Percentiles rank a stretch among this genome's conserved stretches.
These are phyloP conservation scores for Sanghuangporus sanghuang DNA, from an alignment of 1,284 basidiomycete species.

Conservation along the genomic window DNA sequence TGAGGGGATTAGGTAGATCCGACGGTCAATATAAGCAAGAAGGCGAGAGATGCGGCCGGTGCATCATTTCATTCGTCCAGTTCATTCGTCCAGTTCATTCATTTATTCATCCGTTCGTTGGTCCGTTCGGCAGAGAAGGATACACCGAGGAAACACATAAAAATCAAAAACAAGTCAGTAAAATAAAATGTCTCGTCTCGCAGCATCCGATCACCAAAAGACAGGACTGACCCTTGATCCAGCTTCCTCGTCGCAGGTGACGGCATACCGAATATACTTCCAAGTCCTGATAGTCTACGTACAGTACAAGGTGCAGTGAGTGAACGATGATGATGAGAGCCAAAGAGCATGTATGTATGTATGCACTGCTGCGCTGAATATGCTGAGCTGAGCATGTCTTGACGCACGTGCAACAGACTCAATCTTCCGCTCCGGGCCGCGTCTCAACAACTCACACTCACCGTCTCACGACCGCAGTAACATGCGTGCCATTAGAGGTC, in stretches of 20 bases:
- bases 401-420: neutral
- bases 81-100: no score
- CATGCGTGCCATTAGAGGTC: constrained; percentile 67
- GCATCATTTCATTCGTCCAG: neutral
- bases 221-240: constrained; percentile 9
- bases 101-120: no score
- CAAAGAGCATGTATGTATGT: neutral
- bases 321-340: neutral
- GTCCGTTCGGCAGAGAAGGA: no score
- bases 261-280: constrained; percentile 7
- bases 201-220: neutral
- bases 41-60: neutral
- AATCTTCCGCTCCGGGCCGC: neutral
- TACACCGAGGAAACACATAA: no score
- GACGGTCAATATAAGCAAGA: neutral
- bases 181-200: neutral
- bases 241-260: constrained; percentile 15
- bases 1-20: no score
- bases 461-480: neutral
- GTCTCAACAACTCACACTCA: neutral
- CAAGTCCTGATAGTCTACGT: no score
- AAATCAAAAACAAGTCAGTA: no score
- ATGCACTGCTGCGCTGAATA: no score
- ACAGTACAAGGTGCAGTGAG: neutral
- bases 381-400: neutral